Base-by-base conservation (phyloP, 805 yeast species). In the Lipomyces sp. region DNA sequence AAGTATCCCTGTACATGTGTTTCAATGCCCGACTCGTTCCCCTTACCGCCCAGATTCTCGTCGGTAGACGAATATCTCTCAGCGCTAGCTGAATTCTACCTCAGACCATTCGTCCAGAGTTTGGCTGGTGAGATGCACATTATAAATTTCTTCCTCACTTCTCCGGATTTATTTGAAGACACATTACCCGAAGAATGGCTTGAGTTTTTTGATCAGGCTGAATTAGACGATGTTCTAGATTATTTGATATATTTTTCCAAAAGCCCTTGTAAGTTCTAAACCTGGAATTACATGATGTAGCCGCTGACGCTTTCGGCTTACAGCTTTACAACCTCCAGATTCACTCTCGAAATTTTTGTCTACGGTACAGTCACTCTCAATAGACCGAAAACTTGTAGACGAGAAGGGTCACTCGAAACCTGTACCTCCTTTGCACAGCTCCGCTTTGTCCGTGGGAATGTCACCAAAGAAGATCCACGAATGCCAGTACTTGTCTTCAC, bases 381-480 rank as follows among this genome's bases (percentile, higher is more conserved):
- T 69, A 10, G 32, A 50, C 34, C 64, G 71, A 30, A 18, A 32
- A 5, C 62, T 59, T 13, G 59, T 69, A 2, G 58, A 61, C 29
- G 60, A 55, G 7, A 15, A 35, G 5, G n/a, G 15, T 13, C 15
- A 10, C 24, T 15, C 45, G 10, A 53, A 30, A 2, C 37, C 62
- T 18, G 24, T 57, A 13, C 50, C 59, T 24, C 35, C 51, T 11
- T 60, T 65, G 7, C 61, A 53, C 4, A 59, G 29, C 10, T 57
- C 66, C 6, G 64, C 71, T 7, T 18, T 70, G 15, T 59, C 69
- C 6, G 55, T 70, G 32, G 72, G 73, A n/a, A 70, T 70, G 73
- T 66, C 70, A 7, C 70, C 73, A 2, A 70, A 70, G 57, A 70
- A 70, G 50, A 48, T 67, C 15, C 72, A 70, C 59, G 73, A 70